Conservation (phyloP, 805 yeast species). For the Sugiyamaella lignohabitans region DNA sequence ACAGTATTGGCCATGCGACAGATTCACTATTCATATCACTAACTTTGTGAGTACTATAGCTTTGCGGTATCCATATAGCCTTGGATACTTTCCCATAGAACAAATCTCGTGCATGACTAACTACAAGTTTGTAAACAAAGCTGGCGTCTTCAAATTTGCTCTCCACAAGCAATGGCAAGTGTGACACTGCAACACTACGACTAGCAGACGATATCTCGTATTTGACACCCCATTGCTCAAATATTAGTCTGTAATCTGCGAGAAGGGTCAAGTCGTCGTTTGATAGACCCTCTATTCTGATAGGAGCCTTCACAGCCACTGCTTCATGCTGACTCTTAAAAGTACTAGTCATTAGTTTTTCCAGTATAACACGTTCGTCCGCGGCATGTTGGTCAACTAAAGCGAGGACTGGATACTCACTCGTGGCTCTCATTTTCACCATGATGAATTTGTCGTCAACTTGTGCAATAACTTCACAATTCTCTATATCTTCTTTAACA, state of each 20-base stretch:
- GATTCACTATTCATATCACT: neutral
- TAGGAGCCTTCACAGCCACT: neutral
- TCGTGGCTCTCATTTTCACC: constrained; percentile 24
- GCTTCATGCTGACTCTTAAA: constrained; percentile 17
- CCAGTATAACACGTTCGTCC: constrained; percentile 68
- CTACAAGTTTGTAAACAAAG: constrained; percentile 8
- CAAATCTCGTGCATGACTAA: constrained; percentile 8
- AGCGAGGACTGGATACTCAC: constrained; percentile 32
- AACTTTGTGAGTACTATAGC: neutral
- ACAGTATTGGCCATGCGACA: constrained; percentile 35
- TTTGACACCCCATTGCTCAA: constrained; percentile 15
- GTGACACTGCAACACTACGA: constrained; percentile 20
- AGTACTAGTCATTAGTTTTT: constrained; percentile 39
- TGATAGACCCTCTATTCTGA: neutral
- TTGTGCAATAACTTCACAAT: constrained; percentile 36
- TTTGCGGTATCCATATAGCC: neutral
- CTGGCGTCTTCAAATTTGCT: constrained; percentile 3
- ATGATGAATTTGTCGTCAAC: constrained; percentile 61
- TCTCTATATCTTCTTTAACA: constrained; percentile 7
- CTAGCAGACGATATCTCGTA: constrained; percentile 3
- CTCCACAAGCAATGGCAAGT: constrained; percentile 10
- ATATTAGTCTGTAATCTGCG: neutral
- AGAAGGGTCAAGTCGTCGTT: neutral
- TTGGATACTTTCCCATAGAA: neutral
- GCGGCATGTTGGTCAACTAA: constrained; percentile 77